phyloP scores from a whole-genome alignment of 257 asterid genomes.

The Solanum phureja region DNA sequence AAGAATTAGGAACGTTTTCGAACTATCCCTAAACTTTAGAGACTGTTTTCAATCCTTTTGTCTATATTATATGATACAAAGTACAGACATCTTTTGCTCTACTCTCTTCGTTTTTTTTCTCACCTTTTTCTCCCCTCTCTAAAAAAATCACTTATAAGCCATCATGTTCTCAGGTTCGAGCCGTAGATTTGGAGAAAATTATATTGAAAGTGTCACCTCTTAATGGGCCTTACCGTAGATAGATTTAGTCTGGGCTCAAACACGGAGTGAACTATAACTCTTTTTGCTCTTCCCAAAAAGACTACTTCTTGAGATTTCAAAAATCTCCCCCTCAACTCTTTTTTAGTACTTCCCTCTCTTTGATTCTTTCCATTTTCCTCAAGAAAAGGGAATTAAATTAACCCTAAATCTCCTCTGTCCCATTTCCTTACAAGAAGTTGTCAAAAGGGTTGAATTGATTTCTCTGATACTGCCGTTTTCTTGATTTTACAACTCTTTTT shows the following conservation, averaged over 20 bases:
- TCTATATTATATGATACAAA: not conserved
- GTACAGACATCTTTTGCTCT: not conserved
- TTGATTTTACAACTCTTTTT: not conserved
- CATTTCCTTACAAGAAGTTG: not conserved
- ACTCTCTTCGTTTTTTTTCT: too few relatives aligned
- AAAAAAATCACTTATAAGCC: not conserved
- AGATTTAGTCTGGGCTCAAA: not conserved
- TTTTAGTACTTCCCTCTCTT: not conserved
- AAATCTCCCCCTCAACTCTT: not conserved
- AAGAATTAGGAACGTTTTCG: not conserved
- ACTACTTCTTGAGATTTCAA: constrained; percentile 13
- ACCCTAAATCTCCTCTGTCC: not conserved
- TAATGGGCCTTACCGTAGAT: not conserved
- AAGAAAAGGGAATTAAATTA: not conserved
- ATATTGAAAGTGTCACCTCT: rapidly evolving
- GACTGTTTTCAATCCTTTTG: not conserved
- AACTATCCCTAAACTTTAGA: not conserved
- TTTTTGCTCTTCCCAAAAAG: not conserved
- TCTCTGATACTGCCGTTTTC: not conserved
- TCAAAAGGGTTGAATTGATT: constrained; percentile 14
- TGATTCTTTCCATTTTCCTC: not conserved
- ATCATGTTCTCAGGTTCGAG: not conserved
- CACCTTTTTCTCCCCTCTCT: not conserved
- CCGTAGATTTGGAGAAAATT: rapidly evolving
- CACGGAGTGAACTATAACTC: rapidly evolving